Conservation (phyloP, 306 rosid species). For the Spatholobus suberectus region DNA sequence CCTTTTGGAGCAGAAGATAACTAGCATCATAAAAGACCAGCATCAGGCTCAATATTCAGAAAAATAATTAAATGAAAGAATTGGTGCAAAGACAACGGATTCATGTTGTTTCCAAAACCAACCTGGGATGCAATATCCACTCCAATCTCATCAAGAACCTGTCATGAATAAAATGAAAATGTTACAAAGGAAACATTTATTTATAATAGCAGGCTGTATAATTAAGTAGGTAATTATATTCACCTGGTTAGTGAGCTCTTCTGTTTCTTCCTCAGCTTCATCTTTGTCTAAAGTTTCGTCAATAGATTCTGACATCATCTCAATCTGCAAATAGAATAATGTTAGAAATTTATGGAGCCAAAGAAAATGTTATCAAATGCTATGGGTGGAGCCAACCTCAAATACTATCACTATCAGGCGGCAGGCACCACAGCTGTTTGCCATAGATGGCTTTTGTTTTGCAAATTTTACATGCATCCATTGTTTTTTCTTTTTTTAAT, state of each 20-base stretch:
- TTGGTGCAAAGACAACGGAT: constrained; percentile 9
- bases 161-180: constrained; percentile 35
- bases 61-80: constrained; percentile 6
- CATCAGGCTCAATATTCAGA: constrained; percentile 32
- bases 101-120: constrained; percentile 39
- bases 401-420: not conserved
- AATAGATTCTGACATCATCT: constrained; percentile 98
- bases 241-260: constrained; percentile 98
- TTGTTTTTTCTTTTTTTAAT: not conserved
- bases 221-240: constrained; percentile 22
- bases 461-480: not conserved
- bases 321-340: constrained; percentile 67
- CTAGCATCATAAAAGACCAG: constrained; percentile 49
- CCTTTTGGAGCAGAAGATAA: constrained; percentile 98
- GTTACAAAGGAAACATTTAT: not conserved
- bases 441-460: not conserved
- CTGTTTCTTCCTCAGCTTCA: constrained; percentile 99
- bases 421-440: not conserved
- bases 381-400: not conserved
- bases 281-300: constrained; percentile 98
- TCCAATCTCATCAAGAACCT: constrained; percentile 99
- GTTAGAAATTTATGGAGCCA: not conserved
- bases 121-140: constrained; percentile 99
- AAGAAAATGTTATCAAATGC: not conserved
- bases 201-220: constrained; percentile 14